These are phyloP conservation scores for Termitomyces sp. DNA, from an alignment of 768 basidiomycete genomes.

Conservation along the genomic window DNA sequence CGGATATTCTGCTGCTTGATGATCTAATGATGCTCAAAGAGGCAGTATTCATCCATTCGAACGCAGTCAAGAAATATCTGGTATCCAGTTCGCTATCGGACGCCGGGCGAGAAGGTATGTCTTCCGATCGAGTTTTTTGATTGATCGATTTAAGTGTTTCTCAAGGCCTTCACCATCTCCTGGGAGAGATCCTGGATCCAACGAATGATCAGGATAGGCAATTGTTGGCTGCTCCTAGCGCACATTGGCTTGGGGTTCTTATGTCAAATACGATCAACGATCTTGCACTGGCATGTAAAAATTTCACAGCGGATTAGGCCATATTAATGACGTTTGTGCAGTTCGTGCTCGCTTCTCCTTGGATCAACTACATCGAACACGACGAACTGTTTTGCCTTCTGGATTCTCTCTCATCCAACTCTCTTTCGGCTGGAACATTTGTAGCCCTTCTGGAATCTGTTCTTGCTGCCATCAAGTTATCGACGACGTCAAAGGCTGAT, in stretches of 20 bases:
- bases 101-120: conserved; percentile 32
- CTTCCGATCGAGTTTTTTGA: not conserved
- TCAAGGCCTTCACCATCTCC: conserved; percentile 40
- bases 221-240: conserved; percentile 36
- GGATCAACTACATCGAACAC: conserved; percentile 53
- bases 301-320: not conserved
- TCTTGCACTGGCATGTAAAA: not conserved
- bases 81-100: conserved; percentile 21
- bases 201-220: conserved; percentile 31
- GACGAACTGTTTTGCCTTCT: conserved; percentile 41
- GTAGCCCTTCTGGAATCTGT: conserved; percentile 30
- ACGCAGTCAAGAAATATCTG: conserved; percentile 31
- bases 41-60: conserved; percentile 29
- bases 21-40: conserved; percentile 38
- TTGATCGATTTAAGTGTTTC: not conserved
- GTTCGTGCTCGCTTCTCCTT: conserved; percentile 31
- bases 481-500: conserved; percentile 19
- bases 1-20: conserved; percentile 18
- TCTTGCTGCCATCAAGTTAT: conserved; percentile 28
- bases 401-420: conserved; percentile 41
- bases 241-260: conserved; percentile 35
- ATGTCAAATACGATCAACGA: not conserved
- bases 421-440: conserved; percentile 18
- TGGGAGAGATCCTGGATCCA: conserved; percentile 36
- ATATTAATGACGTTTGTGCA: conserved; percentile 9